Evolutionary conservation across 345 rosid genomes (phyloP).

Genomic region (Durio zibethinus): DNA sequence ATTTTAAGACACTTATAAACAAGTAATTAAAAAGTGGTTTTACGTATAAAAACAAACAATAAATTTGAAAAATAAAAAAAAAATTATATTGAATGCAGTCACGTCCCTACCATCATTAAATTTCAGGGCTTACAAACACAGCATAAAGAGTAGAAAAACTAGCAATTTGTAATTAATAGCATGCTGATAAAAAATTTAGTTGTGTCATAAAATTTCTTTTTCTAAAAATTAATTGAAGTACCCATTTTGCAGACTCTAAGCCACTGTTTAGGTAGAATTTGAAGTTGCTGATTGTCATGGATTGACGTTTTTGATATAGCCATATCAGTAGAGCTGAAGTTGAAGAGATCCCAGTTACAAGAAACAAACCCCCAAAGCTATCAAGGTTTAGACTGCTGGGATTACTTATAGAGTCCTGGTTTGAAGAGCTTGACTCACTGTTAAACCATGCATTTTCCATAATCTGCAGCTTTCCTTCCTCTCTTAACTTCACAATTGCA

Average conservation of each 20-base stretch:
- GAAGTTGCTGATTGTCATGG: background rate
- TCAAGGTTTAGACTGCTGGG: background rate
- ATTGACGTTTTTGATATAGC: background rate
- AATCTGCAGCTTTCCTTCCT: background rate
- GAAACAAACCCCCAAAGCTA: slow-evolving; percentile 15
- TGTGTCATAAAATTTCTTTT: background rate
- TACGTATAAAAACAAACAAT: too few species aligned
- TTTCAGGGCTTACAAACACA: background rate
- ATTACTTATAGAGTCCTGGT: background rate
- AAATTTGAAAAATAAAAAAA: too few species aligned
- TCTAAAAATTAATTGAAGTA: background rate
- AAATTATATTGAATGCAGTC: too few species aligned
- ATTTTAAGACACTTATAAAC: too few species aligned
- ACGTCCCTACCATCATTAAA: background rate
- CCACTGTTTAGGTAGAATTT: background rate
- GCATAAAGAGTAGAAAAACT: background rate
- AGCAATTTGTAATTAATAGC: background rate
- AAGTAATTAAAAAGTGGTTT: too few species aligned
- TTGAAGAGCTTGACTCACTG: background rate
- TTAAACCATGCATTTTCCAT: slow-evolving; percentile 8
- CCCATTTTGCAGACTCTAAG: background rate
- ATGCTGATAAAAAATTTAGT: background rate
- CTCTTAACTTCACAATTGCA: slow-evolving; percentile 7
- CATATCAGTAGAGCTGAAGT: background rate
- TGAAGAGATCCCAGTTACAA: background rate